phyloP scores from a whole-genome alignment of 1,284 basidiomycete genomes.

The Ceratobasidium sp. region DNA sequence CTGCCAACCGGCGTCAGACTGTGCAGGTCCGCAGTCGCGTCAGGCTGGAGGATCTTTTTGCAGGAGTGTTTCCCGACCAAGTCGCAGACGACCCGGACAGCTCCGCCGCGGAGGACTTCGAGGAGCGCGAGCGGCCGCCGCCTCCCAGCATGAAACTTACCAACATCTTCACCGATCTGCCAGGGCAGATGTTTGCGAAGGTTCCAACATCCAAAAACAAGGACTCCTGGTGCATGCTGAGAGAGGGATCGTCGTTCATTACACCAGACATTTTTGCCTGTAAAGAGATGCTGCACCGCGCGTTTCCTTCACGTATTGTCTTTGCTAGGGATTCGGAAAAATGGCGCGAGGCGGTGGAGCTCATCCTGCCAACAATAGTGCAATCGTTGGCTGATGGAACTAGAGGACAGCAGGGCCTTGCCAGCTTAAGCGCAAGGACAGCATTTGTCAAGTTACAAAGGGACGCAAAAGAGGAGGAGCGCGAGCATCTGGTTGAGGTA shows the following conservation, averaged over 20 bases:
- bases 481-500: background rate
- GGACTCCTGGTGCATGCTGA: background rate
- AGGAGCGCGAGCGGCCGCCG: background rate
- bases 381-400: background rate
- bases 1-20: background rate
- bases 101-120: conserved; percentile 1
- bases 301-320: background rate
- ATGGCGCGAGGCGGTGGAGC: background rate
- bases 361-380: background rate
- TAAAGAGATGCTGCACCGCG: background rate
- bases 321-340: background rate
- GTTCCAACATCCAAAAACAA: background rate
- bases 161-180: background rate
- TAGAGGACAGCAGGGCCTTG: background rate
- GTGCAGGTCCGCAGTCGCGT: background rate
- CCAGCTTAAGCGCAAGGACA: background rate
- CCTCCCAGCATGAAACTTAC: background rate
- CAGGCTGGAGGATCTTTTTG: too few species aligned
- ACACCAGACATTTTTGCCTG: background rate
- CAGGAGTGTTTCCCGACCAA: too few species aligned
- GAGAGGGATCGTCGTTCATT: background rate
- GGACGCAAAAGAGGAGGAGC: background rate
- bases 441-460: background rate
- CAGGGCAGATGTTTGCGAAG: background rate
- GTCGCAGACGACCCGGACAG: background rate